Evolutionary conservation across 169 alveolate genomes (phyloP).

Genomic region (Cryptosporidium xiaoi): DNA sequence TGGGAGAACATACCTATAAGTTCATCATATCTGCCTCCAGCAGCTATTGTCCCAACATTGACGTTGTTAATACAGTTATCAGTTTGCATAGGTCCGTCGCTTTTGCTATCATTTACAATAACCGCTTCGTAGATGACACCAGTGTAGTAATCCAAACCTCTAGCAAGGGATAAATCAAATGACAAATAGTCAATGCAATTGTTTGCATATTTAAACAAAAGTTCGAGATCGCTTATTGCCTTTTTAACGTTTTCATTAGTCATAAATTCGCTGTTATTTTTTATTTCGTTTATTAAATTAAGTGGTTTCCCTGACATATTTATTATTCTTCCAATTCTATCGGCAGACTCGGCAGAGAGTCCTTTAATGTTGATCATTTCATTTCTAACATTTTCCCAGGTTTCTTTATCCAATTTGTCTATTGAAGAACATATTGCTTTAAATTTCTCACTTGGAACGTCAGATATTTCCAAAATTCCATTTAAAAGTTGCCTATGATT

Average conservation of each 20-base stretch:
- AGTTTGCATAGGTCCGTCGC: no score
- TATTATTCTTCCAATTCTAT: conserved; percentile 86
- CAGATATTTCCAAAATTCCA: conserved; percentile 89
- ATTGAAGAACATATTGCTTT: conserved; percentile 93
- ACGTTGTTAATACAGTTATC: conserved; percentile 70
- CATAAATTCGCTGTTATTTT: conserved; percentile 20
- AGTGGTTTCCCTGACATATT: conserved; percentile 85
- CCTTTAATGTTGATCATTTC: conserved; percentile 93
- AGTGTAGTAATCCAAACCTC: conserved; percentile 98
- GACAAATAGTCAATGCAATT: conserved; percentile 44
- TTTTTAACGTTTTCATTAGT: conserved; percentile 76
- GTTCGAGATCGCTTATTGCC: conserved; percentile 82
- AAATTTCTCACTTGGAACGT: conserved; percentile 89
- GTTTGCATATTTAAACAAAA: conserved; percentile 77
- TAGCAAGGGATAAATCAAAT: conserved; percentile 93
- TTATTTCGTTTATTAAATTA: conserved; percentile 81
- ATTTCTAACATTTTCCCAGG: conserved; percentile 91
- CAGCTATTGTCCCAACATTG: conserved; percentile 95
- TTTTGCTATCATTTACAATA: conserved; percentile 66
- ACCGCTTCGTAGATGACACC: conserved; percentile 96
- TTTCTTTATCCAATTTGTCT: conserved; percentile 96
- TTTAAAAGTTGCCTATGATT: conserved; percentile 93
- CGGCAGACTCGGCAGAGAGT: conserved; percentile 83
- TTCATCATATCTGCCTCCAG: conserved; percentile 97
- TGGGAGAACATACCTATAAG: conserved; percentile 92